Conservation (phyloP, 2,329 filamentous ascomycete genomes). For the Microdochium paspali region DNA sequence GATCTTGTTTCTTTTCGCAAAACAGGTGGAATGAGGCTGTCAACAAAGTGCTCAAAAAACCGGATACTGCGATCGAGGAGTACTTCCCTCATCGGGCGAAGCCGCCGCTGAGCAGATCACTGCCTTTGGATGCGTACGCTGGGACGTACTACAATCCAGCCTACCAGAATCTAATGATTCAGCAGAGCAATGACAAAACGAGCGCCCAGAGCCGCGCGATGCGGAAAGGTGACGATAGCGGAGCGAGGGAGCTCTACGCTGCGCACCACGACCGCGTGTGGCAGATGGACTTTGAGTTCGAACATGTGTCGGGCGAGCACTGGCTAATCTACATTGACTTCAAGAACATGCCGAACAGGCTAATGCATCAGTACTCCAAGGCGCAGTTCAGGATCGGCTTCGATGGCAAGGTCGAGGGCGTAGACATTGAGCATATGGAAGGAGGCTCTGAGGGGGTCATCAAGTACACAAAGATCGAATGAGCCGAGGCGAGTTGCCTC, state of each 20-base stretch:
- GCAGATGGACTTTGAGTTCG: slow-evolving; percentile 19
- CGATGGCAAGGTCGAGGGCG: slow-evolving; percentile 13
- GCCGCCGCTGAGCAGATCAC: slow-evolving; percentile 20
- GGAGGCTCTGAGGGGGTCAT: slow-evolving; percentile 20
- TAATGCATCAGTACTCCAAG: slow-evolving; percentile 15
- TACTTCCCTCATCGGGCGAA: slow-evolving; percentile 27
- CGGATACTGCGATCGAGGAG: slow-evolving; percentile 20
- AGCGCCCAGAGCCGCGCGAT: slow-evolving; percentile 1
- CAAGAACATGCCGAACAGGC: slow-evolving; percentile 12
- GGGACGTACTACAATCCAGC: slow-evolving; percentile 35
- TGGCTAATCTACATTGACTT: slow-evolving; percentile 21
- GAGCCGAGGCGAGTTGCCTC: too few relatives aligned
- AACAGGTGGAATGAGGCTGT: slow-evolving; percentile 9
- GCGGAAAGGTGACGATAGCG: background rate
- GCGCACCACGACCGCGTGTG: slow-evolving; percentile 19
- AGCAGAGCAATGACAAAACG: slow-evolving; percentile 2
- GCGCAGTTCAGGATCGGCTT: slow-evolving; percentile 21
- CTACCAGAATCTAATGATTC: slow-evolving; percentile 27
- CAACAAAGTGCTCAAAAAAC: slow-evolving; percentile 7
- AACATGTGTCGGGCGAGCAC: slow-evolving; percentile 25
- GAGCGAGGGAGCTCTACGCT: slow-evolving; percentile 11
- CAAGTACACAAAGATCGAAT: slow-evolving; percentile 15
- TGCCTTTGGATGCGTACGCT: slow-evolving; percentile 23
- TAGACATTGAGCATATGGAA: slow-evolving; percentile 20
- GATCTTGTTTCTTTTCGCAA: too few relatives aligned